Conservation (phyloP, 352 stramenopile species). For the Globisporangium paroecandrum region DNA sequence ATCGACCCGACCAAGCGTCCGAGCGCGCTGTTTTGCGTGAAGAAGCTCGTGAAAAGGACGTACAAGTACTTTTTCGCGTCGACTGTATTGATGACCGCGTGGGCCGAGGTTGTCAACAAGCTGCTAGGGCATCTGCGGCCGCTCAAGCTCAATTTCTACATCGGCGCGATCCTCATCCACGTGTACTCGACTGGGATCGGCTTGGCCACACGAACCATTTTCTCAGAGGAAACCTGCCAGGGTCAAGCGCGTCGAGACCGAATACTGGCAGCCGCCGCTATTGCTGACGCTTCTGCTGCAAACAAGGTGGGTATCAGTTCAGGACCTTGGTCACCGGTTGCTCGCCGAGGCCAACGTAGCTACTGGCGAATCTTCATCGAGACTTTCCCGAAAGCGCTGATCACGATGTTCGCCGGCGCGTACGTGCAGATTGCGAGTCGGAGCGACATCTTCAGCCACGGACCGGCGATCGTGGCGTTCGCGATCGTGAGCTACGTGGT, state of each 20-base stretch:
- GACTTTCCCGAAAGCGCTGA: not conserved
- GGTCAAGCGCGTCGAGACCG: not conserved
- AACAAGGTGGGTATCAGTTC: not conserved
- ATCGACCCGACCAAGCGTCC: constrained; percentile 7
- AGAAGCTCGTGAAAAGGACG: constrained; percentile 22
- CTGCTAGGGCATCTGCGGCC: not conserved
- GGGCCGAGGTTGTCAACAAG: constrained; percentile 16
- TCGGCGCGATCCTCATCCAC: not conserved
- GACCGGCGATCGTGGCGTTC: constrained; percentile 4
- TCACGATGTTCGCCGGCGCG: not conserved
- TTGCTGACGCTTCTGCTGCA: not conserved
- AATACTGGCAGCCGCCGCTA: not conserved
- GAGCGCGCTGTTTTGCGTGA: constrained; percentile 6
- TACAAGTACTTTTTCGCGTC: constrained; percentile 23
- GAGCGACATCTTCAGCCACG: not conserved
- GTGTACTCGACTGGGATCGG: not conserved
- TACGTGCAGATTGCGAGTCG: constrained; percentile 9
- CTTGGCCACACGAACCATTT: constrained; percentile 4
- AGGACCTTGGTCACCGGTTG: not conserved
- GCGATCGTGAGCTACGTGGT: constrained; percentile 7
- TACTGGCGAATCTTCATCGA: not conserved
- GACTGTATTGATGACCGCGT: constrained; percentile 28
- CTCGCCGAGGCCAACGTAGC: not conserved
- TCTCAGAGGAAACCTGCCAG: constrained; percentile 6
- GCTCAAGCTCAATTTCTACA: constrained; percentile 8